These are phyloP conservation scores for Ophiorrhiza pumila DNA, from an alignment of 257 asterid species.

Conservation along the genomic window DNA sequence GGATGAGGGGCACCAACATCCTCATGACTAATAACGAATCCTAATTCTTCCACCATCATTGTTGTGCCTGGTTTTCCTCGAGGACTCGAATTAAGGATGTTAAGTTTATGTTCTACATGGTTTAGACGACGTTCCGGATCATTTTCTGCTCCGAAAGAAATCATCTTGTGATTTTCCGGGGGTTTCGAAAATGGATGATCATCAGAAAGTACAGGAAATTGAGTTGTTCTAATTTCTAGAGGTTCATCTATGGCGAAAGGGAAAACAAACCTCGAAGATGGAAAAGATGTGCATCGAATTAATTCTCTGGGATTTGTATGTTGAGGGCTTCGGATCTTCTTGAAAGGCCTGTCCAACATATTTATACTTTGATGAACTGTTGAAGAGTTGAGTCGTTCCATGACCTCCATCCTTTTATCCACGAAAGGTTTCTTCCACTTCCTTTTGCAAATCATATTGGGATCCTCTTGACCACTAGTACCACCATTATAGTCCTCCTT, in stretches of 20 bases:
- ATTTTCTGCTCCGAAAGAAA: slow-evolving; percentile 28
- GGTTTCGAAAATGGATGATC: neutral
- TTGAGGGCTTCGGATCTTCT: slow-evolving; percentile 17
- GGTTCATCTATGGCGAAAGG: slow-evolving; percentile 33
- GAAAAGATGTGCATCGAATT: neutral
- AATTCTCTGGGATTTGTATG: neutral
- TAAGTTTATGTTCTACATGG: neutral
- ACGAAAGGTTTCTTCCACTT: neutral
- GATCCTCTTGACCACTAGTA: neutral
- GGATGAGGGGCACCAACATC: too few species aligned
- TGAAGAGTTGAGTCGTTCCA: neutral
- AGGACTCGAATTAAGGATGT: neutral
- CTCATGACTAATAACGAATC: too few species aligned
- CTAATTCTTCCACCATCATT: too few species aligned
- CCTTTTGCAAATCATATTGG: slow-evolving; percentile 8
- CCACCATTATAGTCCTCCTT: neutral
- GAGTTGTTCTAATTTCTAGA: neutral
- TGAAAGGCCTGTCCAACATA: slow-evolving; percentile 12
- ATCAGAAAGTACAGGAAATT: neutral
- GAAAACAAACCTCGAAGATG: slow-evolving; percentile 27
- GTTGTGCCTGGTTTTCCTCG: neutral
- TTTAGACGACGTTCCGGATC: neutral
- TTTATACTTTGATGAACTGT: neutral
- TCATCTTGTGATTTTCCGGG: slow-evolving; percentile 25
- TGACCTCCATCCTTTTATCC: too few species aligned